Conservation (phyloP, 2,329 filamentous ascomycete species). For the Ophiostoma sp. region DNA sequence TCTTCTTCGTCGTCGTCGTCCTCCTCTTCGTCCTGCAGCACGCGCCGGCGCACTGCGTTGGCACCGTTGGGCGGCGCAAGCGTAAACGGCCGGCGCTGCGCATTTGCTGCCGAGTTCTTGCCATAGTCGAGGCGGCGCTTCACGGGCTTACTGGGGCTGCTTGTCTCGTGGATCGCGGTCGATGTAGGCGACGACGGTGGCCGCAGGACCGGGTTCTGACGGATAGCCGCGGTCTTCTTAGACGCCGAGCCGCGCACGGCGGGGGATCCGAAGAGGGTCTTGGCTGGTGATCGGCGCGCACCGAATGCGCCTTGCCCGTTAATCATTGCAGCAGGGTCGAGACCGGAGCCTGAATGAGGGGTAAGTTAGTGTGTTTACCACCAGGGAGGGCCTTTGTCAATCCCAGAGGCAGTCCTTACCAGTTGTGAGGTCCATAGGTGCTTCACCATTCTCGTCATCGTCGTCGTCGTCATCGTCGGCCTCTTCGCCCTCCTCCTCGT, state of each 20-base stretch:
- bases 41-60: slow-evolving; percentile 18
- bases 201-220: slow-evolving; percentile 54
- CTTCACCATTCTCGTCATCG: slow-evolving; percentile 36
- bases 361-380: neutral
- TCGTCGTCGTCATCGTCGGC: slow-evolving; percentile 39
- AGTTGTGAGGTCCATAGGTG: slow-evolving; percentile 54
- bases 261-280: slow-evolving; percentile 61
- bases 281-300: slow-evolving; percentile 60
- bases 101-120: slow-evolving; percentile 31
- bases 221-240: slow-evolving; percentile 21
- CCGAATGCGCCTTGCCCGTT: slow-evolving; percentile 52
- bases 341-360: slow-evolving; percentile 47
- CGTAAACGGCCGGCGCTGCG: slow-evolving; percentile 30
- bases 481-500: slow-evolving; percentile 28
- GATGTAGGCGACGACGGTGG: slow-evolving; percentile 52
- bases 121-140: slow-evolving; percentile 58
- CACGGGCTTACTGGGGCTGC: slow-evolving; percentile 43
- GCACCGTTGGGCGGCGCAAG: slow-evolving; percentile 14
- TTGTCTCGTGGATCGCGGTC: slow-evolving; percentile 32
- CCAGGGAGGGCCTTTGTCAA: neutral
- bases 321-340: slow-evolving; percentile 55
- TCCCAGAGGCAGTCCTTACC: slow-evolving; percentile 30
- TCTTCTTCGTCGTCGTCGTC: slow-evolving; percentile 36
- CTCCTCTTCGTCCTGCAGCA: slow-evolving; percentile 30
- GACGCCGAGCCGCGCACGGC: slow-evolving; percentile 47